Evolutionary conservation across 179 eudicot genomes (phyloP), one percentile per base, ranked within the genome.

Genomic region (Amaranthus tricolor): DNA sequence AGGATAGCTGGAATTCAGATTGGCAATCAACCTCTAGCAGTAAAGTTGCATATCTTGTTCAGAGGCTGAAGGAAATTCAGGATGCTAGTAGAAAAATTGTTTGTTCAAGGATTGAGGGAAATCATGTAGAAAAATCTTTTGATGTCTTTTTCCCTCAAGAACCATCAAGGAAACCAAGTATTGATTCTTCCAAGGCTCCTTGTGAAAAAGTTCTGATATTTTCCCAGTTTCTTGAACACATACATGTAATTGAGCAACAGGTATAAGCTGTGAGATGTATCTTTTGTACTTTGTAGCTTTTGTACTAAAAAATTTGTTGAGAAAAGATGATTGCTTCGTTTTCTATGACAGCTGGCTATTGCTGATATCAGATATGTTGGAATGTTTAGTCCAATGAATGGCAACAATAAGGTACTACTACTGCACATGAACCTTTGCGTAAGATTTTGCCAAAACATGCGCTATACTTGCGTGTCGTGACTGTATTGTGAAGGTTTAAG

Each of bases 1-100:
- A 95, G 99, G 99, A 95, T 84, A 88, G 83, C 71, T 95, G 99
- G 99, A 82, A 95, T 89, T 94, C 99, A 68, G 99, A 95, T 85
- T 95, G 99, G 99, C 92, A 93, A 76, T 95, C 99, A 78, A 95
- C 99, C 58, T 88, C 97, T 40, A 95, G 99, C 88, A 95, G 99
- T 82, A 95, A 93, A 85, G 97, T 91, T 73, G 73, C 93, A 21
- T 95, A 93, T 83, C 91, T 95, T 78, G 89, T 93, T 84, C 76
- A 82, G 59, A 85, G 88, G 71, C 74, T 95, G 85, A 91, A 93
- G 75, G 84, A 89, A 67, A 79, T 95, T 72, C 90, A 83, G 86
- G 89, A 77, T 81, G 78, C 80, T 78, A 84, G 79, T 75, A 78
- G 67, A 59, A 71, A 63, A 48, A 73, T 40, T 54, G 75, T 51